phyloP scores from a whole-genome alignment of 306 rosid species.

The Trifolium dubium region DNA sequence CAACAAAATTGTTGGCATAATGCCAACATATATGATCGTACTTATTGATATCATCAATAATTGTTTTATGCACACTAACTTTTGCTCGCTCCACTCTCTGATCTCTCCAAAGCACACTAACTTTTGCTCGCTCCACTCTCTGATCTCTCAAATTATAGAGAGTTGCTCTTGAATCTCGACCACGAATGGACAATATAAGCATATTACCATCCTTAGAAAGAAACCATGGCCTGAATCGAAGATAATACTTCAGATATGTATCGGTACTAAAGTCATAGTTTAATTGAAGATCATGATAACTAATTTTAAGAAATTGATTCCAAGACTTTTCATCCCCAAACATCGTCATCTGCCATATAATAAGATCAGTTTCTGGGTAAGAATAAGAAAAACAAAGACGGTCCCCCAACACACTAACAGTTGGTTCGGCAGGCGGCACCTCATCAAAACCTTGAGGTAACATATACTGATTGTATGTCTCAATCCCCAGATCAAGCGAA shows the following conservation, averaged over 20 bases:
- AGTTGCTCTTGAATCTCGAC: fast-evolving
- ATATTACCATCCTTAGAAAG: neutral
- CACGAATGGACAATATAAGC: neutral
- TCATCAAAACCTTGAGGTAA: neutral
- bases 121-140: neutral
- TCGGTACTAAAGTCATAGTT: neutral
- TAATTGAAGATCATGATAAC: neutral
- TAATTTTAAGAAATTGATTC: conserved; percentile 1
- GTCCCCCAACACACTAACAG: neutral
- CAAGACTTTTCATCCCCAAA: conserved; percentile 9
- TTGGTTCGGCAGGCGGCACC: neutral
- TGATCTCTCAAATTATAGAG: neutral
- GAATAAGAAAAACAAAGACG: neutral
- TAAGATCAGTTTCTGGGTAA: too few species aligned
- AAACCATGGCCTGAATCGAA: neutral
- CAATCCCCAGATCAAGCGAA: neutral
- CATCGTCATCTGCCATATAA: neutral
- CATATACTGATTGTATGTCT: neutral
- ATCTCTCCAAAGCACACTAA: neutral
- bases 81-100: neutral
- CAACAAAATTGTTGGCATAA: neutral
- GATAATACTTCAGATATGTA: too few species aligned
- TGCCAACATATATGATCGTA: fast-evolving
- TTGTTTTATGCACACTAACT: neutral
- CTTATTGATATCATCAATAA: too few species aligned